These are phyloP conservation scores for Hanseniaspora sp. DNA, from an alignment of 1,139 yeast genomes.

Conservation along the genomic window DNA sequence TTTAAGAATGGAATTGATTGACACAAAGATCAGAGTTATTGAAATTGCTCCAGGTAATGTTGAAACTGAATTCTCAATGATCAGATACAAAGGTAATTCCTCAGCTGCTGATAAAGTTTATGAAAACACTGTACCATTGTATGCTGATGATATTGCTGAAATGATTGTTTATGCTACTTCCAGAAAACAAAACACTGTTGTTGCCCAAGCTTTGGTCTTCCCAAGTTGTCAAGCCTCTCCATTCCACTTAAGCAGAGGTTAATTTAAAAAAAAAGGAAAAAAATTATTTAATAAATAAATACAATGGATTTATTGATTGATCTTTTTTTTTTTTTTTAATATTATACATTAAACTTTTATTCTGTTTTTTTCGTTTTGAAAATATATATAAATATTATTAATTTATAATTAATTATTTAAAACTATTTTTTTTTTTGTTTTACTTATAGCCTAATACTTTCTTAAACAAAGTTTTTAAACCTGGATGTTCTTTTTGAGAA, in stretches of 20 bases:
- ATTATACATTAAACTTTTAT: not conserved
- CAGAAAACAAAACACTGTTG: slow-evolving; percentile 61
- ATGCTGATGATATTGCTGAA: slow-evolving; percentile 74
- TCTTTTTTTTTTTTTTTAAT: not conserved
- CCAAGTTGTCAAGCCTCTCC: slow-evolving; percentile 74
- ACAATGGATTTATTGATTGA: not conserved
- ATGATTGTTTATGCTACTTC: slow-evolving; percentile 60
- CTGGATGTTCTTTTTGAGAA: not conserved
- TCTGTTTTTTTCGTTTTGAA: no score
- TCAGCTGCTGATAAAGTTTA: slow-evolving; percentile 62
- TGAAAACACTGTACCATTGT: slow-evolving; percentile 59
- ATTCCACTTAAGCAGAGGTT: slow-evolving; percentile 38
- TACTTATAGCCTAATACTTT: slow-evolving; percentile 11
- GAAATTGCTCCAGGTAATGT: slow-evolving; percentile 85
- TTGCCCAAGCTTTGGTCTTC: slow-evolving; percentile 69
- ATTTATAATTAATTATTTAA: no score
- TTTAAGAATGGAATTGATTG: slow-evolving; percentile 65
- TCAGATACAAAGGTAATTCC: slow-evolving; percentile 63
- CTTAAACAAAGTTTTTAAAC: not conserved
- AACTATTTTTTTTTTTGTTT: not conserved
- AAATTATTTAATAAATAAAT: not conserved
- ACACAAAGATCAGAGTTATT: slow-evolving; percentile 63
- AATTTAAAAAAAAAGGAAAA: not conserved
- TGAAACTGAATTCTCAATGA: slow-evolving; percentile 73
- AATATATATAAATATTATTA: no score